Conservation (phyloP, 306 rosid genomes). For the Pterocarpus santalinus region DNA sequence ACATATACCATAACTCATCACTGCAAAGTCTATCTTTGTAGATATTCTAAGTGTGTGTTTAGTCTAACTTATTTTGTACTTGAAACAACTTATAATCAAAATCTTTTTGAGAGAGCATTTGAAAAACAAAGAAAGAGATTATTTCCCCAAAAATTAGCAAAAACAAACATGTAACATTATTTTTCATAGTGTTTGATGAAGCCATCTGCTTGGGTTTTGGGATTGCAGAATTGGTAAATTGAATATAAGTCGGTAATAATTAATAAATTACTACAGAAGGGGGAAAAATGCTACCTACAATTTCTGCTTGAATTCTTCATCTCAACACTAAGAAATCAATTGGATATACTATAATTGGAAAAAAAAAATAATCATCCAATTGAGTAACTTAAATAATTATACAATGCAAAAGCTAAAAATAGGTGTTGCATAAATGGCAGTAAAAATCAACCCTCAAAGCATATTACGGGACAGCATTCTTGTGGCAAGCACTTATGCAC, state of each 20-base stretch:
- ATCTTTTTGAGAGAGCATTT: not conserved
- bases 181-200: not conserved
- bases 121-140: not conserved
- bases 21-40: not conserved
- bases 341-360: conserved; percentile 19
- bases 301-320: conserved; percentile 33
- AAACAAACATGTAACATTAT: not conserved
- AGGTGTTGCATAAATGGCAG: conserved; percentile 40
- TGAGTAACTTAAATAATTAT: conserved; percentile 45
- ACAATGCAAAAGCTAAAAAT: conserved; percentile 41
- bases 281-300: not conserved
- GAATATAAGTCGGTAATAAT: conserved; percentile 16
- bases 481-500: conserved; percentile 37
- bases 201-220: conserved; percentile 13
- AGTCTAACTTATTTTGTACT: not conserved
- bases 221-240: not conserved
- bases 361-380: conserved; percentile 40
- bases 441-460: conserved; percentile 21
- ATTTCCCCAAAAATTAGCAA: not conserved
- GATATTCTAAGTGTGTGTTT: not conserved
- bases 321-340: conserved; percentile 54
- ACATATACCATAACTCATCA: not conserved
- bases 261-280: not conserved
- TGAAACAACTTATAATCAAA: not conserved
- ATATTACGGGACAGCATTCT: conserved; percentile 38